phyloP scores from a whole-genome alignment of 352 stramenopile genomes.

The Globisporangium spiculum region DNA sequence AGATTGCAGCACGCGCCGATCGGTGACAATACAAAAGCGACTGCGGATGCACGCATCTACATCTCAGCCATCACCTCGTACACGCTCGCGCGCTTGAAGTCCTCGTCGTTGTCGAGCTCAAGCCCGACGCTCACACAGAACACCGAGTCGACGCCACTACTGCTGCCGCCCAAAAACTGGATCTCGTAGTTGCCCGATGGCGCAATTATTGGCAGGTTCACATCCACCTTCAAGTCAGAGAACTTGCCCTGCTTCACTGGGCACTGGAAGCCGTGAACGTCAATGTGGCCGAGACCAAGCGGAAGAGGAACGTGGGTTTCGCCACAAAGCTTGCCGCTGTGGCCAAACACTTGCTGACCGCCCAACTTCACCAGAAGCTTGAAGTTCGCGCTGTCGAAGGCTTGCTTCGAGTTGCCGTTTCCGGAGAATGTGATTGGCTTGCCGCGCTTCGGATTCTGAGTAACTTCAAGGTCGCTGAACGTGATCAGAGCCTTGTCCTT shows the following conservation, averaged over 20 bases:
- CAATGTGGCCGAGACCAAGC: constrained; percentile 81
- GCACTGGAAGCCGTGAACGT: constrained; percentile 78
- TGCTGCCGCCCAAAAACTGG: constrained; percentile 52
- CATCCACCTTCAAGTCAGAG: constrained; percentile 68
- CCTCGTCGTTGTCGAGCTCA: constrained; percentile 43
- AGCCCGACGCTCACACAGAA: constrained; percentile 84
- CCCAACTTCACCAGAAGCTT: constrained; percentile 73
- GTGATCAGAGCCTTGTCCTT: constrained; percentile 53
- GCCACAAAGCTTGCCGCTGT: constrained; percentile 72
- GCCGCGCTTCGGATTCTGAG: constrained; percentile 61
- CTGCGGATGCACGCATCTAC: constrained; percentile 27
- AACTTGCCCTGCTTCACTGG: constrained; percentile 64
- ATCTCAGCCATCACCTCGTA: constrained; percentile 70
- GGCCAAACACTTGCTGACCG: constrained; percentile 66
- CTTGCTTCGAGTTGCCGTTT: constrained; percentile 64
- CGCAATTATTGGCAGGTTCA: constrained; percentile 81
- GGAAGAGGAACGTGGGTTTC: constrained; percentile 78
- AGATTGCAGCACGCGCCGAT: neutral
- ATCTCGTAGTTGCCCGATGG: constrained; percentile 83
- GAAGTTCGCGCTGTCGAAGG: constrained; percentile 60
- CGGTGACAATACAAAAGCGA: neutral
- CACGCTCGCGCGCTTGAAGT: constrained; percentile 43
- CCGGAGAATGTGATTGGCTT: constrained; percentile 72
- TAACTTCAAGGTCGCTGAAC: constrained; percentile 71
- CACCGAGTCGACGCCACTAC: constrained; percentile 37